Evolutionary conservation across 352 stramenopile species (phyloP), one percentile per base, ranked within the genome.

Genomic region (Poterioochromonas sp.): DNA sequence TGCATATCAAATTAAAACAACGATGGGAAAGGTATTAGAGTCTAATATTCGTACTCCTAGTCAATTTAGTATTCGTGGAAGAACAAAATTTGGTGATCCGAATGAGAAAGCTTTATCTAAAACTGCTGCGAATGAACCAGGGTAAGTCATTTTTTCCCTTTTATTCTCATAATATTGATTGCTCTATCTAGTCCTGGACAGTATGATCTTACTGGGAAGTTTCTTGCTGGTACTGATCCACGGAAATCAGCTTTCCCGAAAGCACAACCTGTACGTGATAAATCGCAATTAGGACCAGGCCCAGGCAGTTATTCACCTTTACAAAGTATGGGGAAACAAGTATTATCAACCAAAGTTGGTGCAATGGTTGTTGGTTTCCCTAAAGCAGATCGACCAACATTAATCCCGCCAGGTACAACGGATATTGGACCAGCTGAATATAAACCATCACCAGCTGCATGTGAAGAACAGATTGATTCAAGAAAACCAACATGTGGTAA

Each of bases 351-450:
- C 8, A 74, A 53, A 34, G 18, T 11, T 40, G 41, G 40, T 1
- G 35, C 39, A 58, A 18, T 18, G 22, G 29, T 34, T 20, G 15
- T 54, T 18, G 39, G 3, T n/a, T 74, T 74, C 40, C 39, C 39
- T 15, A 51, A 74, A 54, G 65, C 65, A 58, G 40, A 35, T 54
- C 65, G 65, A 3, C 65, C 65, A 12, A 74, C 39, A 54, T 58
- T 74, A n/a, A 37, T 74, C 26, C 41, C 37, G 11, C 65, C 65
- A 5, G 65, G 65, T 29, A 58, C 29, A 26, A 74, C 39, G 8
- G 65, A 74, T 37, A 54, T 74, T 74, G 65, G 65, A 74, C 65
- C 65, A 74, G 65, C 15, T 5, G 65, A 74, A 40, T 74, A 74
- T 54, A 54, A 54, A 54, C 39, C 41, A 26, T 37, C 65, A 20